These are phyloP conservation scores for Solanum sitiens DNA, from an alignment of 257 asterid species.

Conservation along the genomic window DNA sequence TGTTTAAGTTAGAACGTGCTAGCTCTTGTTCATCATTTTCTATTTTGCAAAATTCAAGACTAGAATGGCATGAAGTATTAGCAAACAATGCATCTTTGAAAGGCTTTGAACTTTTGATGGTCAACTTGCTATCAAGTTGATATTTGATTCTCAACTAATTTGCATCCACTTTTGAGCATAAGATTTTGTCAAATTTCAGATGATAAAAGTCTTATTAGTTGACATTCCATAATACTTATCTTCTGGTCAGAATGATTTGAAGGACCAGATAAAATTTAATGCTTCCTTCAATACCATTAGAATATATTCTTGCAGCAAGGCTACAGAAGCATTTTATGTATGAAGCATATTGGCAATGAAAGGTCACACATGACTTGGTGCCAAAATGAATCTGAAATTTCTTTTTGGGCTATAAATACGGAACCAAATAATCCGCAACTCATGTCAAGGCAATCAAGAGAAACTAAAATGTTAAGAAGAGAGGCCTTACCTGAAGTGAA, in stretches of 20 bases:
- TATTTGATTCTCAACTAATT: background rate
- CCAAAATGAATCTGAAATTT: background rate
- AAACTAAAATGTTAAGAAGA: background rate
- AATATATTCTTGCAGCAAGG: background rate
- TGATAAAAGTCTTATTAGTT: background rate
- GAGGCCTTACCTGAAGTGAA: slow-evolving; percentile 1
- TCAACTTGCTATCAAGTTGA: background rate
- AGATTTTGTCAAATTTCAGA: background rate
- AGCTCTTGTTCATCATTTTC: background rate
- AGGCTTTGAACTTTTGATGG: background rate
- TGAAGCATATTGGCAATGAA: background rate
- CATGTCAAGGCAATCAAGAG: background rate
- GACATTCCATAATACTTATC: background rate
- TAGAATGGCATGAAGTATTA: background rate
- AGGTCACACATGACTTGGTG: background rate
- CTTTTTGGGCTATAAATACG: background rate
- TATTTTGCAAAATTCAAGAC: background rate
- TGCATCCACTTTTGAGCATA: background rate
- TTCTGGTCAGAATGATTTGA: background rate
- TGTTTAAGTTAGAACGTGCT: background rate
- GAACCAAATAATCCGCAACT: background rate
- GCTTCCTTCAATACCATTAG: background rate
- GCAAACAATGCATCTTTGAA: background rate
- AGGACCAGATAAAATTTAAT: background rate
- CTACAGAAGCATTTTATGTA: background rate